These are phyloP conservation scores for Trichoderma atroviride DNA, from an alignment of 2,329 filamentous ascomycete species.

Conservation along the genomic window DNA sequence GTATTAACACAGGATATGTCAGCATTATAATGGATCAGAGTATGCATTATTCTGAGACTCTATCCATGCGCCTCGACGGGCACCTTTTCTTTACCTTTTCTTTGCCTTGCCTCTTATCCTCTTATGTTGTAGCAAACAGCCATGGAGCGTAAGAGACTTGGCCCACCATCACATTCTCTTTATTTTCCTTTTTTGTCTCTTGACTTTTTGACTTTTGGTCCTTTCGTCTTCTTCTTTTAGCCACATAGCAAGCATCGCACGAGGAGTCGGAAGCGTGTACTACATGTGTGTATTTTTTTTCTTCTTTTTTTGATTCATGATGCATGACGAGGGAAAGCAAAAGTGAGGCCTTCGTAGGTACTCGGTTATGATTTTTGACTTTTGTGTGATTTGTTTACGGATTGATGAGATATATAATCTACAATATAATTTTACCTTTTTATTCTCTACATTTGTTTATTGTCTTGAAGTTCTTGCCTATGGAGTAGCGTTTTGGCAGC, in stretches of 20 bases:
- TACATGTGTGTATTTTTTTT: conserved; percentile 23
- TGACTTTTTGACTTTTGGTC: not conserved
- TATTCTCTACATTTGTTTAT: not conserved
- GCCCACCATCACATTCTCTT: not conserved
- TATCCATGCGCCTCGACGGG: conserved; percentile 8
- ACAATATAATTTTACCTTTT: not conserved
- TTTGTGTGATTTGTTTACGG: not conserved
- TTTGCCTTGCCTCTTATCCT: not conserved
- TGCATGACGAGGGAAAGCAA: conserved; percentile 11
- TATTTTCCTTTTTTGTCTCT: not conserved
- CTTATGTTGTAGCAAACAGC: not conserved
- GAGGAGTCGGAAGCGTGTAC: conserved; percentile 13
- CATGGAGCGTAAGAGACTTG: not conserved
- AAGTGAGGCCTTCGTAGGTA: not conserved
- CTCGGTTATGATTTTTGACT: conserved; percentile 17
- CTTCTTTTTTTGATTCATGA: conserved; percentile 1
- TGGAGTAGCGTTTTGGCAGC: no score
- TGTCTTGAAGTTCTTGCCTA: no score
- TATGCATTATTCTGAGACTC: not conserved
- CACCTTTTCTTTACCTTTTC: not conserved
- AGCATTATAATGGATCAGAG: conserved; percentile 11
- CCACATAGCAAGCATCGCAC: conserved; percentile 17
- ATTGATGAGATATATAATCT: conserved; percentile 18
- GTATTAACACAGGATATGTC: conserved; percentile 14
- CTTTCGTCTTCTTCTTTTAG: not conserved